These are phyloP conservation scores for Fusarium sp. DNA, from an alignment of 2,329 filamentous ascomycete genomes.

Conservation along the genomic window DNA sequence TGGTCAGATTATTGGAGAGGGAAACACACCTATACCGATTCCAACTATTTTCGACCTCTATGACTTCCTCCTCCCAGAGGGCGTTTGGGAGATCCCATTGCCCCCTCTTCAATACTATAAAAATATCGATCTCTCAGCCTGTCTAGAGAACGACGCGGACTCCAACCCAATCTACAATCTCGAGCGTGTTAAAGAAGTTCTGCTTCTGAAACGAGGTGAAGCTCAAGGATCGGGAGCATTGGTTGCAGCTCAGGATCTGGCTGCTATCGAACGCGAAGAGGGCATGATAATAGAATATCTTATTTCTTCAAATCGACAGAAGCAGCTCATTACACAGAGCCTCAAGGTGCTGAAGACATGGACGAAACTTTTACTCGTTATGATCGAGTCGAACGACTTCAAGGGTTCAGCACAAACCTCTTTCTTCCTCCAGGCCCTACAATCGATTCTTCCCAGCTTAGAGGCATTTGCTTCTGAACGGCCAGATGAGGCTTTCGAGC, in stretches of 20 bases:
- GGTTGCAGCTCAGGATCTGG: conserved; percentile 60
- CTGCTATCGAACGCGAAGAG: conserved; percentile 67
- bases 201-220: conserved; percentile 76
- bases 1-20: conserved; percentile 75
- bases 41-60: conserved; percentile 90
- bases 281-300: conserved; percentile 69
- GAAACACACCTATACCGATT: conserved; percentile 73
- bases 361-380: conserved; percentile 84
- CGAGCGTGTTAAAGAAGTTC: conserved; percentile 76
- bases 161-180: conserved; percentile 72
- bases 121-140: conserved; percentile 74
- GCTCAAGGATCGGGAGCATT: conserved; percentile 61
- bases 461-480: conserved; percentile 79
- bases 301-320: conserved; percentile 70
- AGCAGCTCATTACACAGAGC: conserved; percentile 66
- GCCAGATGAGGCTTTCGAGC: conserved; percentile 75
- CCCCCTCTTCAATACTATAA: conserved; percentile 69
- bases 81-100: conserved; percentile 60
- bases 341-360: conserved; percentile 81
- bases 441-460: conserved; percentile 87
- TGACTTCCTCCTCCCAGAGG: conserved; percentile 77
- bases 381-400: conserved; percentile 85
- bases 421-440: conserved; percentile 86
- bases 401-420: conserved; percentile 76
- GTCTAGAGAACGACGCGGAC: conserved; percentile 69